Base-by-base conservation (phyloP, 768 basidiomycete genomes). In the Tulasnella sp. region DNA sequence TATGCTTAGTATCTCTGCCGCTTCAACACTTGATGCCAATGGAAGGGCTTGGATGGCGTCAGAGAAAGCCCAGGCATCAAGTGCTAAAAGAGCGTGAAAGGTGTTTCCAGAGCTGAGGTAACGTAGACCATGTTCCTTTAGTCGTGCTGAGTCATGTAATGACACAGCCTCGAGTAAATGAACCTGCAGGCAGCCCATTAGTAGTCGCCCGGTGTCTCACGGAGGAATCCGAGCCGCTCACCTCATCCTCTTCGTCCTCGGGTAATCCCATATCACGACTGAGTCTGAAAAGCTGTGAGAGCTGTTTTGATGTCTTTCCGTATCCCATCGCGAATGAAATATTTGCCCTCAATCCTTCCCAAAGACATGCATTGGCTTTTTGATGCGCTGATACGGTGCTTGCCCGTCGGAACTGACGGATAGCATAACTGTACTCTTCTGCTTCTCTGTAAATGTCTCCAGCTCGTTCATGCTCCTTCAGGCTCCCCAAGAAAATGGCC, bases 361-460 rank as follows among this genome's bases (percentile, higher is more conserved):
- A 35, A 2, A 79, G 26, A 26, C 29, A 77, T 7, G 61, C 37
- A 5, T 29, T 39, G 6, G 78, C 78, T 76, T 70, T 71, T n/a
- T 26, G 78, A 9, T 20, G 23, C 6, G 57, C 55, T 10, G 44
- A 16, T 5, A 29, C 4, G 46, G 51, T 39, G 37, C 23, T 44
- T n/a, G 57, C 55, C 13, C 23, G 67, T 5, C 40, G 46, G 67
- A 75, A 46, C 23, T 40, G 57, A 20, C 35, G 16, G 40, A 70
- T 40, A 20, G 78, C 78, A 11, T 32, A 26, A 29, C 23, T 29
- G 39, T 61, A 23, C 3, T 78, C 10, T 20, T 88, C 88, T 80
- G 89, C 87, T 0, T 82, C 82, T 4, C 89, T 78, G 80, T 89
- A 86, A n/a, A 90, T 81, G n/a, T 88, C 85, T 0, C 89, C 90